Conservation (phyloP, 139 green algal genomes). For the Chlamydomonas asymmetrica region DNA sequence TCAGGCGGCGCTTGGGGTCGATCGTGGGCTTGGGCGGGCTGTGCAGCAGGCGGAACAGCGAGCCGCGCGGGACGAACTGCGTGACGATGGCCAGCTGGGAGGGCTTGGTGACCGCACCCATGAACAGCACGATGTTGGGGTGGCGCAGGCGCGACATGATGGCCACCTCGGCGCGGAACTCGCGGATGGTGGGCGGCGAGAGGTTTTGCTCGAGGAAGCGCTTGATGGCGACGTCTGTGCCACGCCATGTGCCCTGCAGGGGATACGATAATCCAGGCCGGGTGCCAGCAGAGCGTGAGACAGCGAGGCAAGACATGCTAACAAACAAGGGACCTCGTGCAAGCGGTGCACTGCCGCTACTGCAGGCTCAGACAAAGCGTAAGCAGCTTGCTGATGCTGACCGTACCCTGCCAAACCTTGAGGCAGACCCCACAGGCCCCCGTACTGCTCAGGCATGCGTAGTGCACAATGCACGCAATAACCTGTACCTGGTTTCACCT, state of each 20-base stretch:
- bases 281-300: background rate
- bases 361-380: background rate
- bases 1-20: slow-evolving; percentile 64
- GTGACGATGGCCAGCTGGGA: slow-evolving; percentile 78
- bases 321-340: background rate
- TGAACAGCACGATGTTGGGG: slow-evolving; percentile 84
- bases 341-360: background rate
- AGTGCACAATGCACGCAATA: too few relatives aligned
- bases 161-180: slow-evolving; percentile 71
- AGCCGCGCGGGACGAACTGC: slow-evolving; percentile 75
- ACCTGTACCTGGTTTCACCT: too few relatives aligned
- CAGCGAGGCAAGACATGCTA: background rate
- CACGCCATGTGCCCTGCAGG: slow-evolving; percentile 69
- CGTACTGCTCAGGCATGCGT: too few relatives aligned
- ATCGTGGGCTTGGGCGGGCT: slow-evolving; percentile 50
- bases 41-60: slow-evolving; percentile 73
- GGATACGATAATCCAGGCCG: background rate
- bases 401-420: too few relatives aligned
- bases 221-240: slow-evolving; percentile 94
- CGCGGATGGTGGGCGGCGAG: slow-evolving; percentile 25
- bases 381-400: too few relatives aligned
- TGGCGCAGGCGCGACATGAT: slow-evolving; percentile 73
- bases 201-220: slow-evolving; percentile 77
- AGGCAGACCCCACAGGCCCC: too few relatives aligned
- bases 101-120: slow-evolving; percentile 49